A percentile compares a stretch with the other conserved stretches of the same genome.
These are phyloP conservation scores for Astrothelium subdiscretum DNA, from an alignment of 495 filamentous ascomycete species.

Conservation along the genomic window DNA sequence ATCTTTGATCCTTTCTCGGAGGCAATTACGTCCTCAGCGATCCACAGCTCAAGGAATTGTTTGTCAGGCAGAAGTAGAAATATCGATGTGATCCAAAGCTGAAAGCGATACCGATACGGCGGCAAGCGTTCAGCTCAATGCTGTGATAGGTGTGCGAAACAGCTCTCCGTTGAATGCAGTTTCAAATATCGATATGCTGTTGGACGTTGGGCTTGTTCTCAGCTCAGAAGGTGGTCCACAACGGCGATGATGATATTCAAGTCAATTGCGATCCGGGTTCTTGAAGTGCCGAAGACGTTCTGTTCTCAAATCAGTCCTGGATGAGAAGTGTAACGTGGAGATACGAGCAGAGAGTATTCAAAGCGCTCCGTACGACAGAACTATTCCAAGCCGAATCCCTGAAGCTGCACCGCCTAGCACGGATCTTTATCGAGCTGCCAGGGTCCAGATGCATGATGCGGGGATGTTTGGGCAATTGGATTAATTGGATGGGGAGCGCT, in stretches of 20 bases:
- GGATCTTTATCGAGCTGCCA: conserved; percentile 1
- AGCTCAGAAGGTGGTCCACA: not conserved
- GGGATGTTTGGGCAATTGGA: not conserved
- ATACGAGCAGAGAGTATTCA: not conserved
- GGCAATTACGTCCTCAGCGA: not conserved
- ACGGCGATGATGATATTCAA: no score
- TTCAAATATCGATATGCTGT: not conserved
- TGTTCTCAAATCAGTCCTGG: not conserved
- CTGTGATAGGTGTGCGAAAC: not conserved
- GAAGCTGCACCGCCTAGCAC: not conserved
- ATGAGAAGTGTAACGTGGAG: not conserved
- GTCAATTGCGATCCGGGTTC: no score
- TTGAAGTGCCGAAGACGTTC: not conserved
- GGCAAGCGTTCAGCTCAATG: not conserved
- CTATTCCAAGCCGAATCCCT: not conserved
- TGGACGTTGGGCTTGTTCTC: not conserved
- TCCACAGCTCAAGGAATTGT: not conserved
- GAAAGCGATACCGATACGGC: no score
- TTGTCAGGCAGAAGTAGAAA: not conserved
- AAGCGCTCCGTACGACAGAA: not conserved
- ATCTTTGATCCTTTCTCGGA: not conserved
- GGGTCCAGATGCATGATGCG: conserved; percentile 1
- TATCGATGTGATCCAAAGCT: not conserved
- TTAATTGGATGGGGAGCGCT: not conserved
- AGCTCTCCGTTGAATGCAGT: not conserved